Evolutionary conservation across 495 filamentous ascomycete genomes (phyloP).

Genomic region (Hypoxylon fuscum): DNA sequence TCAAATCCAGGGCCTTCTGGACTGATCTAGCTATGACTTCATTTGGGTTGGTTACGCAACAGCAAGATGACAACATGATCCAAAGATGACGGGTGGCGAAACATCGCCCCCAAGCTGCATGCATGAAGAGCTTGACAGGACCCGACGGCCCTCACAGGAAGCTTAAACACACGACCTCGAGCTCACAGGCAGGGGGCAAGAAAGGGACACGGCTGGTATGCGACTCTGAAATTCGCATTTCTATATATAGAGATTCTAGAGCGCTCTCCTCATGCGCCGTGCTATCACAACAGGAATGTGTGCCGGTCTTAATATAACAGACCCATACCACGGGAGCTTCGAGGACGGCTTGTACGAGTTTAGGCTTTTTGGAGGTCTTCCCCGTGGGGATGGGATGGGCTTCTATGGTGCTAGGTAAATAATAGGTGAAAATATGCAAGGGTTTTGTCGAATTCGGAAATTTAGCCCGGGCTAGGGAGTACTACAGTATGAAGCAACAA

Average conservation of each 20-base stretch:
- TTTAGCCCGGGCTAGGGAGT: neutral
- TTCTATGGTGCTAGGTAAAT: slow-evolving; percentile 8
- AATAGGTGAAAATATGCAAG: slow-evolving; percentile 2
- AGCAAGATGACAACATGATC: neutral
- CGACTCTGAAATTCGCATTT: slow-evolving; percentile 5
- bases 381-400: slow-evolving; percentile 24
- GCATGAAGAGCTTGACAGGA: slow-evolving; percentile 2
- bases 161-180: neutral
- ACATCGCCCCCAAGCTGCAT: slow-evolving; percentile 10
- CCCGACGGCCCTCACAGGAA: neutral
- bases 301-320: slow-evolving; percentile 8
- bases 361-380: slow-evolving; percentile 25
- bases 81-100: slow-evolving; percentile 1
- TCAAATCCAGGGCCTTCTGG: slow-evolving; percentile 6
- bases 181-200: neutral
- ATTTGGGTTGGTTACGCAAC: slow-evolving; percentile 1
- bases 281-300: slow-evolving; percentile 7
- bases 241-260: slow-evolving; percentile 35
- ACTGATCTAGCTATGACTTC: slow-evolving; percentile 13
- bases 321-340: neutral
- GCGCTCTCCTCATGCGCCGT: neutral
- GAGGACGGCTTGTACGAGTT: slow-evolving; percentile 10
- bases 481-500: neutral
- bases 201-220: slow-evolving; percentile 6
- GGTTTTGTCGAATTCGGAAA: slow-evolving; percentile 16